Evolutionary conservation across 805 yeast species (phyloP).

Genomic region (Cyberlindnera nakhonratchasimensis): DNA sequence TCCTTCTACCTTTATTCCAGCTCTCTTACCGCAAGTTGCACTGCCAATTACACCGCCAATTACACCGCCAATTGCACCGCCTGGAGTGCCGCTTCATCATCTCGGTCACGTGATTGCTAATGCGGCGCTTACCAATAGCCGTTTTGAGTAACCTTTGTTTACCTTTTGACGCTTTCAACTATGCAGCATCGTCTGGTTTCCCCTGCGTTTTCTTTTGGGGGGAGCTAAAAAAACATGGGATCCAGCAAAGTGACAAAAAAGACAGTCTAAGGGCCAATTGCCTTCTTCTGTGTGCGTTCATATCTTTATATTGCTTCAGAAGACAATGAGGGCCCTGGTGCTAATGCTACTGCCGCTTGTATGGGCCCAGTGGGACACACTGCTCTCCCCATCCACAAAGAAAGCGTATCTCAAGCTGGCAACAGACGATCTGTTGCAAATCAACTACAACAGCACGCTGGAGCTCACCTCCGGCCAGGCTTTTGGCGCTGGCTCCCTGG

Average conservation of each 20-base stretch:
- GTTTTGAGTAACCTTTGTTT: slow-evolving; percentile 16
- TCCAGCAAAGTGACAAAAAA: neutral
- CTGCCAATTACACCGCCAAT: too few species aligned
- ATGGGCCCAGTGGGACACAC: slow-evolving; percentile 18
- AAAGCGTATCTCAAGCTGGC: slow-evolving; percentile 22
- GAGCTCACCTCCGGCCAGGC: slow-evolving; percentile 5
- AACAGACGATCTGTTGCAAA: slow-evolving; percentile 20
- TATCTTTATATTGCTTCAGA: neutral
- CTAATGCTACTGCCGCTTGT: slow-evolving; percentile 3
- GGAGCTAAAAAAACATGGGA: too few species aligned
- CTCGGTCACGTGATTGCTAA: neutral
- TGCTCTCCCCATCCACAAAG: slow-evolving; percentile 17
- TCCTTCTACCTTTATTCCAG: too few species aligned
- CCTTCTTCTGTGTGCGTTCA: too few species aligned
- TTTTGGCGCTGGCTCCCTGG: neutral
- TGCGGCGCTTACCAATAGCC: slow-evolving; percentile 4
- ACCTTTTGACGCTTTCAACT: slow-evolving; percentile 9
- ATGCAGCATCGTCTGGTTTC: too few species aligned
- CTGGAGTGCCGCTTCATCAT: too few species aligned
- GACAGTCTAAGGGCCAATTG: too few species aligned
- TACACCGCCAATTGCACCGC: too few species aligned
- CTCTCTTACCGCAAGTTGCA: too few species aligned
- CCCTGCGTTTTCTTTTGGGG: neutral
- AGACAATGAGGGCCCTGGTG: neutral
- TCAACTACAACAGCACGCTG: slow-evolving; percentile 14